phyloP scores from a whole-genome alignment of 805 yeast species.

The Lipomyces lipofer region DNA sequence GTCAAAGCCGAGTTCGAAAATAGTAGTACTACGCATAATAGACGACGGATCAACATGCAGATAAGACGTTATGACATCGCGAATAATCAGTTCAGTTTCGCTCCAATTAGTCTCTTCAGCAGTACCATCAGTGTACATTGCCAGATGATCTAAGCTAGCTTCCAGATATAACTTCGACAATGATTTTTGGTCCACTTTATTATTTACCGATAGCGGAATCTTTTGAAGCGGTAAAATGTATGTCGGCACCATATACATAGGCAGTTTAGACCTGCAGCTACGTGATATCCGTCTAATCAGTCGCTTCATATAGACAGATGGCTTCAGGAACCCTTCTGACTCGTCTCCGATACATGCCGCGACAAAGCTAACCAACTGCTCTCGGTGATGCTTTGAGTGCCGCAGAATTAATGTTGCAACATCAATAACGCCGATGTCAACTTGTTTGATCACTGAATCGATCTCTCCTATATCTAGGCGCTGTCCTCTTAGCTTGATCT shows the following conservation, averaged over 20 bases:
- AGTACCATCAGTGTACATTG: background rate
- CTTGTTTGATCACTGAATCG: constrained; percentile 27
- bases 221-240: constrained; percentile 24
- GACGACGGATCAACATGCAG: background rate
- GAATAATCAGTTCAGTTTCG: constrained; percentile 13
- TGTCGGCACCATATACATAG: constrained; percentile 35
- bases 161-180: constrained; percentile 14
- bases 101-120: constrained; percentile 5
- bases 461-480: constrained; percentile 39
- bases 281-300: background rate
- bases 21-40: constrained; percentile 12
- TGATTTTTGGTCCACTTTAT: constrained; percentile 31
- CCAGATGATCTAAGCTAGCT: background rate
- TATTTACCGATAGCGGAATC: constrained; percentile 33
- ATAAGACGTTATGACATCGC: constrained; percentile 6
- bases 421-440: constrained; percentile 15
- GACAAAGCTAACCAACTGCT: constrained; percentile 31
- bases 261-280: constrained; percentile 15
- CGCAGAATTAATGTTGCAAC: constrained; percentile 22
- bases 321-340: background rate
- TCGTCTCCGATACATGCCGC: background rate
- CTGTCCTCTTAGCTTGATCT: constrained; percentile 39
- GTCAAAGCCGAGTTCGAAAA: constrained; percentile 35
- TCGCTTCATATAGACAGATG: background rate
- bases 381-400: constrained; percentile 18